A percentile compares a stretch with the other conserved stretches of the same genome.
Conservation (phyloP, 2,329 filamentous ascomycete genomes). For the Verticillium albo-atrum region DNA sequence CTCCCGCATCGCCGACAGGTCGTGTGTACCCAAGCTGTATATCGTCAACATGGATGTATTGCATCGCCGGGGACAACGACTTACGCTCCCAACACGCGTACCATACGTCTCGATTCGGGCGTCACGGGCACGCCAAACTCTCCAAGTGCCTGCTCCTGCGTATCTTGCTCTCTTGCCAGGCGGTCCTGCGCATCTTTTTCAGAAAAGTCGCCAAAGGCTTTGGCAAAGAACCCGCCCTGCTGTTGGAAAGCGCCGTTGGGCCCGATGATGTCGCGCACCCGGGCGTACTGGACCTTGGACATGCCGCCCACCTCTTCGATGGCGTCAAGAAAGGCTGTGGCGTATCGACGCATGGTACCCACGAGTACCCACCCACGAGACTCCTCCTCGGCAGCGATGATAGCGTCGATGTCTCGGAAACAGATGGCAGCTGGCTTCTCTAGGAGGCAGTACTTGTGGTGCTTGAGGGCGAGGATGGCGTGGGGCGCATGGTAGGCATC, state of each 20-base stretch:
- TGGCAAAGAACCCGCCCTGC: conserved; percentile 43
- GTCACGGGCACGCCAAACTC: conserved; percentile 25
- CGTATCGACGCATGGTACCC: conserved; percentile 59
- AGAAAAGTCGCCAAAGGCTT: conserved; percentile 35
- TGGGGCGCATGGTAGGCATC: conserved; percentile 53
- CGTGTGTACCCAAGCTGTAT: conserved; percentile 41
- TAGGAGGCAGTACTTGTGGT: conserved; percentile 52
- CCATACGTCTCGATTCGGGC: conserved; percentile 18
- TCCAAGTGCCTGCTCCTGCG: conserved; percentile 22
- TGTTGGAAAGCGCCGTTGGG: conserved; percentile 44
- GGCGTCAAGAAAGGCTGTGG: conserved; percentile 46
- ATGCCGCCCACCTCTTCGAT: conserved; percentile 49
- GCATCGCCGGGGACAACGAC: conserved; percentile 2
- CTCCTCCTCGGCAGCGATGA: conserved; percentile 43
- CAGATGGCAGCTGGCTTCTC: conserved; percentile 55
- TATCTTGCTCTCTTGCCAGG: conserved; percentile 14
- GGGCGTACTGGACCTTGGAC: conserved; percentile 49
- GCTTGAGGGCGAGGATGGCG: conserved; percentile 44
- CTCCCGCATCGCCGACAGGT: conserved; percentile 47
- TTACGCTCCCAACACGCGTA: conserved; percentile 16
- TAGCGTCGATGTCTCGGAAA: conserved; percentile 35
- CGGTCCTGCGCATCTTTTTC: conserved; percentile 18
- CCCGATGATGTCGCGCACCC: conserved; percentile 42
- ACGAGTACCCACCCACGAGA: conserved; percentile 47
- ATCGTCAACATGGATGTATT: not conserved